Evolutionary conservation across 2,329 filamentous ascomycete genomes (phyloP).

Genomic region (Helminthosporium solani): DNA sequence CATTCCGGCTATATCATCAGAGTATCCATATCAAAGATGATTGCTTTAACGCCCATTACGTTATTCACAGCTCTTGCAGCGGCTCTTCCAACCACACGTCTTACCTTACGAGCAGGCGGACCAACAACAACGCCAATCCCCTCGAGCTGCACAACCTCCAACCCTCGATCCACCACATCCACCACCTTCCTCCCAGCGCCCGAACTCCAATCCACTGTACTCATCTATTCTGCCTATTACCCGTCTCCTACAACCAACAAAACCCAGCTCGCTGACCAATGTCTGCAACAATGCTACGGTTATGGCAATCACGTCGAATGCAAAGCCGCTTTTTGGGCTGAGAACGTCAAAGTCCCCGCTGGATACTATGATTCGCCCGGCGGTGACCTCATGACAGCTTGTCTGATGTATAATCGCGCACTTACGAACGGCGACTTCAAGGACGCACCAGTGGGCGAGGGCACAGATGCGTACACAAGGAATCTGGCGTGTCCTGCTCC

Average conservation of each 20-base stretch:
- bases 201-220: slow-evolving; percentile 16
- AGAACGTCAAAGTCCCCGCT: slow-evolving; percentile 39
- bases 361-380: slow-evolving; percentile 35
- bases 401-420: slow-evolving; percentile 37
- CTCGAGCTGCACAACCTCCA: slow-evolving; percentile 37
- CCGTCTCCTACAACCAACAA: slow-evolving; percentile 28
- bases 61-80: slow-evolving; percentile 4
- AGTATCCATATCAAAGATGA: slow-evolving; percentile 1
- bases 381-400: slow-evolving; percentile 35
- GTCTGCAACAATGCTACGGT: slow-evolving; percentile 46
- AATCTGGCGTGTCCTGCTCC: slow-evolving; percentile 36
- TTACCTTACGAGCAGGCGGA: slow-evolving; percentile 34
- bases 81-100: slow-evolving; percentile 3
- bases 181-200: slow-evolving; percentile 28
- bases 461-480: slow-evolving; percentile 31
- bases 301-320: slow-evolving; percentile 40
- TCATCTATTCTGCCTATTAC: slow-evolving; percentile 38
- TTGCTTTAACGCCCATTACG: slow-evolving; percentile 3
- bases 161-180: slow-evolving; percentile 22
- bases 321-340: slow-evolving; percentile 39
- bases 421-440: slow-evolving; percentile 33
- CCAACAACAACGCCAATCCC: slow-evolving; percentile 38
- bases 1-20: neutral
- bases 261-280: slow-evolving; percentile 33
- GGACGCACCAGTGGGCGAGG: slow-evolving; percentile 30